Percentiles rank a stretch among this genome's conserved stretches.
These are phyloP conservation scores for Gossypium stocksii DNA, from an alignment of 345 rosid genomes.

Conservation along the genomic window DNA sequence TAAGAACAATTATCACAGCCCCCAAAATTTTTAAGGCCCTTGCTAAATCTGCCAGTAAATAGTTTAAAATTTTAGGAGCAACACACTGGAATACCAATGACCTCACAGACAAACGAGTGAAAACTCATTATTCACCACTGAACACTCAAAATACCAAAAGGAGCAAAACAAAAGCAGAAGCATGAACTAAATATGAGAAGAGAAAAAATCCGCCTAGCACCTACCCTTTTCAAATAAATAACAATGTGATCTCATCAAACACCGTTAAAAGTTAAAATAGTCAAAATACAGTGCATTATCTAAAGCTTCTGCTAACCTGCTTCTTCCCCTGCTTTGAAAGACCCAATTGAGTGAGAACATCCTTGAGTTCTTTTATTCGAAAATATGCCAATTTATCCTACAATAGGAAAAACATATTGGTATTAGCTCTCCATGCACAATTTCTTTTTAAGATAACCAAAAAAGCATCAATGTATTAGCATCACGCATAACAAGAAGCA, in stretches of 20 bases:
- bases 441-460: too few species aligned
- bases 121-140: background rate
- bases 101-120: background rate
- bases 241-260: background rate
- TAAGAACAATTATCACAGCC: conserved; percentile 2
- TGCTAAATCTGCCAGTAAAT: background rate
- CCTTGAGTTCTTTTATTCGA: conserved; percentile 95
- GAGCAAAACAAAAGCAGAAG: background rate
- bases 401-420: conserved; percentile 11
- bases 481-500: conserved; percentile 1
- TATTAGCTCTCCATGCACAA: background rate
- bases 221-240: background rate
- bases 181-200: background rate
- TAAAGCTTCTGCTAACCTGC: conserved; percentile 47
- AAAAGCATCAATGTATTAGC: background rate
- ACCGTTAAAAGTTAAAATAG: background rate
- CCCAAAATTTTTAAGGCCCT: background rate
- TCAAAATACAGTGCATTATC: background rate
- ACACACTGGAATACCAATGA: background rate
- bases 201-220: background rate
- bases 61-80: background rate
- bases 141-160: background rate
- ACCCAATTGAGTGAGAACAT: conserved; percentile 76
- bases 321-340: conserved; percentile 98
- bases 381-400: conserved; percentile 81